Evolutionary conservation across 2,329 filamentous ascomycete genomes (phyloP).

Genomic region (Colletotrichum plurivorum): DNA sequence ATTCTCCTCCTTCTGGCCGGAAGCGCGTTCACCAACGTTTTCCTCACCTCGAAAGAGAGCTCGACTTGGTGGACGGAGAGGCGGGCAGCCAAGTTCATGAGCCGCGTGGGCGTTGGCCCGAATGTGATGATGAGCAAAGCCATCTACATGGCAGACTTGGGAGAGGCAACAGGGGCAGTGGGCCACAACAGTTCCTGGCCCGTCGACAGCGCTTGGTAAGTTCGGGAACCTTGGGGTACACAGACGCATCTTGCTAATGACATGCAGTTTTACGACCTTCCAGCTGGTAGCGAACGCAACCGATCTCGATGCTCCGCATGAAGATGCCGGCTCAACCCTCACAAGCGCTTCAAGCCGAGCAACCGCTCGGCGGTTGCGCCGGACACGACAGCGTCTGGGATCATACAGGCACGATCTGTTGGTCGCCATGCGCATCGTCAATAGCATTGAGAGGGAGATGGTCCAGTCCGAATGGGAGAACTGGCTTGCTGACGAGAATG

Average conservation of each 20-base stretch:
- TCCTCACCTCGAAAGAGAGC: constrained; percentile 81
- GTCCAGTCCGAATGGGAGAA: constrained; percentile 92
- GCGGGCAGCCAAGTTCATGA: constrained; percentile 85
- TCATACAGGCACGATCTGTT: constrained; percentile 90
- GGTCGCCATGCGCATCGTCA: constrained; percentile 91
- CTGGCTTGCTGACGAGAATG: constrained; percentile 86
- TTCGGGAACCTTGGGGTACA: constrained; percentile 3
- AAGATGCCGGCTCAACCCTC: constrained; percentile 65
- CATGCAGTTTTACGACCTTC: constrained; percentile 72
- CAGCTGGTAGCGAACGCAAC: constrained; percentile 69
- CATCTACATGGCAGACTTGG: constrained; percentile 86
- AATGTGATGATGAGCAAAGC: constrained; percentile 87
- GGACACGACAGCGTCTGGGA: constrained; percentile 86
- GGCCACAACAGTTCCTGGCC: constrained; percentile 52
- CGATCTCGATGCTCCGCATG: constrained; percentile 70
- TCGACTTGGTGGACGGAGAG: constrained; percentile 90
- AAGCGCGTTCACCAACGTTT: constrained; percentile 80
- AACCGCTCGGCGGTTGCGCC: constrained; percentile 76
- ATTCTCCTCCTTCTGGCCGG: constrained; percentile 78
- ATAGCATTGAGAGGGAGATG: constrained; percentile 89
- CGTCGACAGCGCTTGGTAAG: constrained; percentile 66
- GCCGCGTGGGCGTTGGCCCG: constrained; percentile 82
- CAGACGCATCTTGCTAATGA: constrained; percentile 7
- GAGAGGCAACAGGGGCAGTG: constrained; percentile 68
- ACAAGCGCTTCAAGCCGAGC: constrained; percentile 64